Percentiles rank a stretch among this genome's conserved stretches.
These are phyloP conservation scores for Myxozyma kluyveri DNA, from an alignment of 805 yeast genomes.

Conservation along the genomic window DNA sequence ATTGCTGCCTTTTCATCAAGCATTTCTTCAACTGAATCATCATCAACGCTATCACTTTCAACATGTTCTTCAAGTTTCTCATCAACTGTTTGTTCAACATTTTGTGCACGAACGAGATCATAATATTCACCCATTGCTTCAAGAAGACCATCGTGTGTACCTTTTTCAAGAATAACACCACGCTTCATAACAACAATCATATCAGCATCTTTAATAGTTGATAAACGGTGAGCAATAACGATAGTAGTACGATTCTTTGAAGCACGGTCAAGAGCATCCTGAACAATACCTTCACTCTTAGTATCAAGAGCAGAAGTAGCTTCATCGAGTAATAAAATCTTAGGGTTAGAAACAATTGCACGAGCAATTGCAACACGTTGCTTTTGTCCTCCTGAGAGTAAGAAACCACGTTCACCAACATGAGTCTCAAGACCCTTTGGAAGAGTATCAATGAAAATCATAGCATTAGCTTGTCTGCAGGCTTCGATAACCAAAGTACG, in stretches of 20 bases:
- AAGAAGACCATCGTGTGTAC: constrained; percentile 37
- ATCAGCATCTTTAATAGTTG: constrained; percentile 51
- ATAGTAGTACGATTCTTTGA: constrained; percentile 45
- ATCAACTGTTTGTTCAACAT: constrained; percentile 23
- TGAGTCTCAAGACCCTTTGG: constrained; percentile 51
- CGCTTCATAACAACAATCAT: constrained; percentile 46
- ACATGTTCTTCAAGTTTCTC: constrained; percentile 10
- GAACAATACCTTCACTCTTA: constrained; percentile 58
- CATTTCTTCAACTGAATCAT: constrained; percentile 11
- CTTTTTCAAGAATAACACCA: constrained; percentile 47
- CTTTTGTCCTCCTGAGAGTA: constrained; percentile 65
- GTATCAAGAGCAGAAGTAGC: constrained; percentile 68
- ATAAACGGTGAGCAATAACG: constrained; percentile 51
- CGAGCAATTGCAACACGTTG: constrained; percentile 65
- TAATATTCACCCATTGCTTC: constrained; percentile 33
- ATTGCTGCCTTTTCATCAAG: constrained; percentile 26
- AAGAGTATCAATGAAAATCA: constrained; percentile 48
- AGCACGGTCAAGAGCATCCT: constrained; percentile 46
- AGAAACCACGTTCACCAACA: constrained; percentile 57
- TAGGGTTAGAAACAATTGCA: constrained; percentile 56
- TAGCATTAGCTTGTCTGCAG: constrained; percentile 52
- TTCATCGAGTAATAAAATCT: constrained; percentile 57
- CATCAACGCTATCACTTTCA: constrained; percentile 18
- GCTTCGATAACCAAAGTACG: constrained; percentile 44
- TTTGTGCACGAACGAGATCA: constrained; percentile 34